Percentiles rank a stretch among this genome's conserved stretches.
These are phyloP conservation scores for Hirschfeldia incana DNA, from an alignment of 345 rosid species.

Conservation along the genomic window DNA sequence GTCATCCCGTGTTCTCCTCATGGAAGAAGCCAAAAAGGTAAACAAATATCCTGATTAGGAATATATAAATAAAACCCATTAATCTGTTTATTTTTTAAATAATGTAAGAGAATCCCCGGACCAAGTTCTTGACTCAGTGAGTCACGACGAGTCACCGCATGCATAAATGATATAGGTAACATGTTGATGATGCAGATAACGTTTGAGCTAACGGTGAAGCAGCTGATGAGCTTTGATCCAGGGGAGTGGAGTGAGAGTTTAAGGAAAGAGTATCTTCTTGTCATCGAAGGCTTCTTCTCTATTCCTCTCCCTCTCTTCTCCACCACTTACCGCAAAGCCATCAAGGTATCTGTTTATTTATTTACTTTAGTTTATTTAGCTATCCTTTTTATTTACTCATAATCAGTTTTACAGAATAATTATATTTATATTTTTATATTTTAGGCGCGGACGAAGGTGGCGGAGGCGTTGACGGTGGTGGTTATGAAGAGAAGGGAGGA, in stretches of 20 bases:
- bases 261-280: constrained; percentile 87
- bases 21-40: constrained; percentile 99
- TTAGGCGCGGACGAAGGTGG: constrained; percentile 95
- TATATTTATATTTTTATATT: neutral
- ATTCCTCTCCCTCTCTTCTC: constrained; percentile 80
- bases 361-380: neutral
- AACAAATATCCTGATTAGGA: neutral
- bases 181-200: constrained; percentile 59
- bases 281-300: constrained; percentile 94
- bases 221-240: constrained; percentile 93
- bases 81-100: neutral
- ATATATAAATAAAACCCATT: neutral
- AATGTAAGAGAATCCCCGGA: neutral
- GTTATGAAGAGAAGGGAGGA: constrained; percentile 68
- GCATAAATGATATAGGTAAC: constrained; percentile 2
- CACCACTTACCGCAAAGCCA: constrained; percentile 82
- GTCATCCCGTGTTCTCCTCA: constrained; percentile 85
- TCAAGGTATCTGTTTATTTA: constrained; percentile 46
- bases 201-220: constrained; percentile 87
- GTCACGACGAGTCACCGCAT: constrained; percentile 22
- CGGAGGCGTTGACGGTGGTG: constrained; percentile 80
- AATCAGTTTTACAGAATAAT: neutral
- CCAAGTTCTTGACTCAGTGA: constrained; percentile 31
- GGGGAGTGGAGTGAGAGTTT: constrained; percentile 89
- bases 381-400: neutral